These are phyloP conservation scores for Rostrohypoxylon terebratum DNA, from an alignment of 495 filamentous ascomycete species.

Conservation along the genomic window DNA sequence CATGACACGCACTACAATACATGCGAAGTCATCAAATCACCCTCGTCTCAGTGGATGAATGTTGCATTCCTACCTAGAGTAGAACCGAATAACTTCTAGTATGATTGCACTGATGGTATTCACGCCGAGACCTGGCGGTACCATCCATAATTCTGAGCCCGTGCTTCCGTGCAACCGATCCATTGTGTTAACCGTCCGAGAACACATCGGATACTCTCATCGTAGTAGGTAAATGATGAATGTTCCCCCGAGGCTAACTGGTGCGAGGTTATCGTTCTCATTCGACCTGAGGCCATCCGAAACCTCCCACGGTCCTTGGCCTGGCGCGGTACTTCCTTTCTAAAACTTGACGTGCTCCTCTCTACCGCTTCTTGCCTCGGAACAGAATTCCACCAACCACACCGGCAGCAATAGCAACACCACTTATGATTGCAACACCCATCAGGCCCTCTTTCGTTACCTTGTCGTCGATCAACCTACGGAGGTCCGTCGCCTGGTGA, in stretches of 20 bases:
- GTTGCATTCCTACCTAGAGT: not conserved
- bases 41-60: not conserved
- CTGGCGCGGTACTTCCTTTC: not conserved
- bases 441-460: conserved; percentile 93
- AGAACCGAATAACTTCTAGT: conserved; percentile 10
- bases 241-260: conserved; percentile 24
- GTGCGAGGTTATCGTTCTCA: conserved; percentile 19
- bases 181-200: conserved; percentile 10
- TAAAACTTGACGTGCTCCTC: not conserved
- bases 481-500: conserved; percentile 86
- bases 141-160: not conserved
- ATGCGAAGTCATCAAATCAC: not conserved
- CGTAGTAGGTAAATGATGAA: conserved; percentile 24
- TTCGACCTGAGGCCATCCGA: conserved; percentile 3
- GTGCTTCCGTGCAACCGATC: conserved; percentile 11
- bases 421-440: conserved; percentile 96
- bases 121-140: conserved; percentile 5
- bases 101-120: conserved; percentile 1
- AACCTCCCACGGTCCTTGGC: not conserved
- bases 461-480: conserved; percentile 90
- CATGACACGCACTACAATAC: conserved; percentile 1
- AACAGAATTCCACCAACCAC: conserved; percentile 88
- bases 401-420: conserved; percentile 91
- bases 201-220: conserved; percentile 5
- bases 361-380: conserved; percentile 48